Evolutionary conservation across 2,329 filamentous ascomycete genomes (phyloP).

Genomic region (Colletotrichum sp.): DNA sequence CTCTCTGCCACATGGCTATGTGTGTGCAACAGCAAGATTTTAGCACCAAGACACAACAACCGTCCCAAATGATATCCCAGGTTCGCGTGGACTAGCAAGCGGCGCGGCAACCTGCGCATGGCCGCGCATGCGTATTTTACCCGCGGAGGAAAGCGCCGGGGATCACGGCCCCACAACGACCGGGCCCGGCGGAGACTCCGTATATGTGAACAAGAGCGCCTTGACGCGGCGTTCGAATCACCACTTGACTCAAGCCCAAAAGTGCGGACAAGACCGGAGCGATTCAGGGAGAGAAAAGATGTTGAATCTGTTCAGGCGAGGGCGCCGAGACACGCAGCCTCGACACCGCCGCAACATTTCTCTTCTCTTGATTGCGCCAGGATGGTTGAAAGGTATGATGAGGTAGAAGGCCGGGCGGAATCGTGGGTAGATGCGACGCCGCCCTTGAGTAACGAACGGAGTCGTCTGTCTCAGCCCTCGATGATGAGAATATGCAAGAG

Average conservation of each 20-base stretch:
- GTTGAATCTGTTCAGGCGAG: background rate
- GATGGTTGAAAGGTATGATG: background rate
- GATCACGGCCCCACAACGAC: background rate
- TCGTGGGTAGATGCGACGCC: background rate
- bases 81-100: background rate
- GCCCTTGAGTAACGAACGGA: background rate
- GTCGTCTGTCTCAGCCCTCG: slow-evolving; percentile 9
- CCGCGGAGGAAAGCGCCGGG: background rate
- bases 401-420: background rate
- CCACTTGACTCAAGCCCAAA: background rate
- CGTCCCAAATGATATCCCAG: background rate
- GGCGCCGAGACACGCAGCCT: background rate
- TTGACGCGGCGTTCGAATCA: too few relatives aligned
- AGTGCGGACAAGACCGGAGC: background rate
- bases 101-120: background rate
- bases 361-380: background rate
- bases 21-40: background rate
- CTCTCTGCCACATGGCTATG: background rate
- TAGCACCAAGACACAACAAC: background rate
- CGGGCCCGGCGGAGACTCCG: background rate
- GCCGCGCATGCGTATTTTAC: background rate
- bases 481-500: slow-evolving; percentile 8
- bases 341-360: background rate
- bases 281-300: background rate
- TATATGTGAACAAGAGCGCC: background rate